phyloP scores from a whole-genome alignment of 2,329 filamentous ascomycete species.

The Aspergillus sp. region DNA sequence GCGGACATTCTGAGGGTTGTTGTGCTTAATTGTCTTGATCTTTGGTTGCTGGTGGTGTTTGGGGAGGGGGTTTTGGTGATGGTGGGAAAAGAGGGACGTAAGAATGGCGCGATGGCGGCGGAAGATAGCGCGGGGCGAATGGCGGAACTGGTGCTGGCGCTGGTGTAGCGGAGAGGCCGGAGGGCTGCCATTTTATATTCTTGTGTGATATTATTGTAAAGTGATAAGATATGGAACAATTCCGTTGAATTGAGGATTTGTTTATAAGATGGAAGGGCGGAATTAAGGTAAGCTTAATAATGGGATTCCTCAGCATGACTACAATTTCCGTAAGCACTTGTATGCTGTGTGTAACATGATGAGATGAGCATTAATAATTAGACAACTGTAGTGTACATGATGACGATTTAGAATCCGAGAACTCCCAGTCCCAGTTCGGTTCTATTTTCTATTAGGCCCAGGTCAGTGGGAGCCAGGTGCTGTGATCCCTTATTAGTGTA shows the following conservation, averaged over 20 bases:
- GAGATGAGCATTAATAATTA: no score
- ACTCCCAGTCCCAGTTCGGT: no score
- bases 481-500: no score
- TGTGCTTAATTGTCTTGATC: conserved; percentile 12
- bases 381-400: no score
- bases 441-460: no score
- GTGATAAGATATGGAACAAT: background rate
- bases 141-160: background rate
- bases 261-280: background rate
- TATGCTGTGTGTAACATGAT: no score
- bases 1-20: conserved; percentile 7
- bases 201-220: background rate
- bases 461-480: no score
- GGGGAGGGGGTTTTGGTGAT: background rate
- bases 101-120: background rate
- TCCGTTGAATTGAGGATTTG: background rate
- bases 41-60: background rate
- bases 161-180: background rate
- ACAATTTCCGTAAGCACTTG: no score
- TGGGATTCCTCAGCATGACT: background rate
- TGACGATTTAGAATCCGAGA: no score
- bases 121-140: background rate
- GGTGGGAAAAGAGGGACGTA: background rate
- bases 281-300: background rate
- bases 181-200: background rate